These are phyloP conservation scores for Agaricus subrufescens DNA, from an alignment of 768 basidiomycete species.

Conservation along the genomic window DNA sequence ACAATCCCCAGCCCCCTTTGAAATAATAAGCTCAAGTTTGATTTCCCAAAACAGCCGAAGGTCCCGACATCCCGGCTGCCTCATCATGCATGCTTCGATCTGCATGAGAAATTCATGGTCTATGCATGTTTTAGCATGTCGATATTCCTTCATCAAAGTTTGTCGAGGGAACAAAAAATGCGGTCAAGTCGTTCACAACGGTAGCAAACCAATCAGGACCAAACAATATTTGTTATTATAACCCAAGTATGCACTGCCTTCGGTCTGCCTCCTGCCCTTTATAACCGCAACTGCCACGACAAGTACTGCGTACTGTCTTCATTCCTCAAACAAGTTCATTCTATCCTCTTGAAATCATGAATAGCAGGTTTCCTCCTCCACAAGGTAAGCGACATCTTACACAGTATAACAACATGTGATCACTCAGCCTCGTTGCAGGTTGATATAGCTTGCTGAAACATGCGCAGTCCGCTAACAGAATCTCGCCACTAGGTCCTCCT, in stretches of 20 bases:
- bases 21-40: no score
- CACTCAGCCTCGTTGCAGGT: no score
- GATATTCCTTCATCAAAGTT: neutral
- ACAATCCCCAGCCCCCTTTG: no score
- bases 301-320: neutral
- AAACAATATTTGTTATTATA: neutral
- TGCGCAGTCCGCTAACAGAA: no score
- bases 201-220: conserved; percentile 1
- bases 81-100: no score
- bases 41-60: no score
- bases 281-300: neutral
- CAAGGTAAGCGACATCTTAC: conserved; percentile 25
- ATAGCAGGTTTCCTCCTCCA: conserved; percentile 34
- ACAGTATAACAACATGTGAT: no score
- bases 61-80: no score
- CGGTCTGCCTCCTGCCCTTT: neutral
- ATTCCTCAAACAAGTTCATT: neutral
- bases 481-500: conserved; percentile 32
- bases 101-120: no score
- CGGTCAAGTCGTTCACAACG: neutral
- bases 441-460: no score
- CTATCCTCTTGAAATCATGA: conserved; percentile 19
- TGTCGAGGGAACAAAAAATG: neutral
- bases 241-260: conserved; percentile 7
- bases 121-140: no score